phyloP scores from a whole-genome alignment of 1,284 basidiomycete species.

The Melampsora occidentalis region DNA sequence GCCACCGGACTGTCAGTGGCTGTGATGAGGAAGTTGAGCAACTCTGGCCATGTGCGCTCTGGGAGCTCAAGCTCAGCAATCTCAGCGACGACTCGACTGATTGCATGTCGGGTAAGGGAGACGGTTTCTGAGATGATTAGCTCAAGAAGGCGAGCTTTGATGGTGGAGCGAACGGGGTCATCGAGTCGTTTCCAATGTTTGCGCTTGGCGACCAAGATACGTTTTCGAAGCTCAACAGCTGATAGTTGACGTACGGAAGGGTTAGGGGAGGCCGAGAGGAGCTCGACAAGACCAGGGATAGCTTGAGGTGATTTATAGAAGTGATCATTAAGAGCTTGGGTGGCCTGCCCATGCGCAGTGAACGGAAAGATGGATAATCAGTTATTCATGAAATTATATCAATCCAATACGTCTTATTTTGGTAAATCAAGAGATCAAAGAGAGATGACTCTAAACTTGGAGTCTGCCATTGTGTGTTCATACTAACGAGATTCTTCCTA shows the following conservation, averaged over 20 bases:
- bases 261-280: slow-evolving; percentile 80
- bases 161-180: slow-evolving; percentile 70
- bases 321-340: slow-evolving; percentile 80
- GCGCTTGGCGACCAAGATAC: slow-evolving; percentile 74
- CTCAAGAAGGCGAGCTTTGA: slow-evolving; percentile 80
- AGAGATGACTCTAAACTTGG: background rate
- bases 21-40: slow-evolving; percentile 82
- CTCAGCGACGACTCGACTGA: slow-evolving; percentile 86
- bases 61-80: slow-evolving; percentile 88
- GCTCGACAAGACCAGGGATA: slow-evolving; percentile 84
- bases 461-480: slow-evolving; percentile 18
- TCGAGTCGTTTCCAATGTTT: slow-evolving; percentile 77
- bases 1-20: slow-evolving; percentile 70
- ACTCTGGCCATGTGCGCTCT: slow-evolving; percentile 74
- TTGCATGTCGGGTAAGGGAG: slow-evolving; percentile 72
- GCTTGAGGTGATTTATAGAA: slow-evolving; percentile 88
- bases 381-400: slow-evolving; percentile 9
- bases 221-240: slow-evolving; percentile 96
- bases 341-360: slow-evolving; percentile 64
- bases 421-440: background rate
- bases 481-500: slow-evolving; percentile 44
- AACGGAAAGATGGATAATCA: slow-evolving; percentile 7
- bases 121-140: slow-evolving; percentile 73
- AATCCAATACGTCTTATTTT: background rate
- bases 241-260: slow-evolving; percentile 78